These are phyloP conservation scores for Thermothielavioides terrestris DNA, from an alignment of 495 filamentous ascomycete genomes.

Conservation along the genomic window DNA sequence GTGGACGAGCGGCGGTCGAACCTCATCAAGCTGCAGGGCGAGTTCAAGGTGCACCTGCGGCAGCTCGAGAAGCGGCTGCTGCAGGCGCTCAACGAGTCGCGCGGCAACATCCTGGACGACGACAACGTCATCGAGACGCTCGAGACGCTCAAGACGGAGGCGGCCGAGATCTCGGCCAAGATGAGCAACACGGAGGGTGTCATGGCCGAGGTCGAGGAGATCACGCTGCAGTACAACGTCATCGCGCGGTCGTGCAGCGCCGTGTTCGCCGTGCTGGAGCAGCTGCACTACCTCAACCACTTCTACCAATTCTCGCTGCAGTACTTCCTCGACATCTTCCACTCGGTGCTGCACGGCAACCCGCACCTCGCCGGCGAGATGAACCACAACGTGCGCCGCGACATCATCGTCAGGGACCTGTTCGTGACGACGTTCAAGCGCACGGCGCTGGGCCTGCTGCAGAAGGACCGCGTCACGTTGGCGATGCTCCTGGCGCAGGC, in stretches of 20 bases:
- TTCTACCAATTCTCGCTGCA: constrained; percentile 99
- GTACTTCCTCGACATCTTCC: constrained; percentile 96
- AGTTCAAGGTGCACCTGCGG: constrained; percentile 94
- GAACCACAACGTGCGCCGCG: constrained; percentile 66
- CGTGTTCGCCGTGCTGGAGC: constrained; percentile 92
- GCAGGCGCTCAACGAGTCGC: constrained; percentile 92
- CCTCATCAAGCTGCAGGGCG: constrained; percentile 94
- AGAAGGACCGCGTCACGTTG: constrained; percentile 88
- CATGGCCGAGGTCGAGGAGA: constrained; percentile 93
- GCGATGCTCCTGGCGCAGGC: constrained; percentile 96
- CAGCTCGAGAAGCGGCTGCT: constrained; percentile 93
- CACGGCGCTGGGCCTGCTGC: constrained; percentile 83
- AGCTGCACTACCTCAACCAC: constrained; percentile 96
- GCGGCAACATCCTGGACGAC: constrained; percentile 96
- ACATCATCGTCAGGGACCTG: constrained; percentile 80
- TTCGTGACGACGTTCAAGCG: constrained; percentile 89
- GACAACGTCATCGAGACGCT: constrained; percentile 97
- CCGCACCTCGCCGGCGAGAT: constrained; percentile 61
- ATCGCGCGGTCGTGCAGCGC: constrained; percentile 92
- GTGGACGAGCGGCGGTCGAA: constrained; percentile 96
- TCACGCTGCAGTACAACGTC: constrained; percentile 85
- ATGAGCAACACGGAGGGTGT: constrained; percentile 95
- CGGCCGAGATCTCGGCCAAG: constrained; percentile 89
- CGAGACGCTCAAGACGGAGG: constrained; percentile 95
- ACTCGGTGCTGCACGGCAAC: constrained; percentile 78